Evolutionary conservation across 1,284 basidiomycete species (phyloP).

Genomic region (Mrakiaceae sp.): DNA sequence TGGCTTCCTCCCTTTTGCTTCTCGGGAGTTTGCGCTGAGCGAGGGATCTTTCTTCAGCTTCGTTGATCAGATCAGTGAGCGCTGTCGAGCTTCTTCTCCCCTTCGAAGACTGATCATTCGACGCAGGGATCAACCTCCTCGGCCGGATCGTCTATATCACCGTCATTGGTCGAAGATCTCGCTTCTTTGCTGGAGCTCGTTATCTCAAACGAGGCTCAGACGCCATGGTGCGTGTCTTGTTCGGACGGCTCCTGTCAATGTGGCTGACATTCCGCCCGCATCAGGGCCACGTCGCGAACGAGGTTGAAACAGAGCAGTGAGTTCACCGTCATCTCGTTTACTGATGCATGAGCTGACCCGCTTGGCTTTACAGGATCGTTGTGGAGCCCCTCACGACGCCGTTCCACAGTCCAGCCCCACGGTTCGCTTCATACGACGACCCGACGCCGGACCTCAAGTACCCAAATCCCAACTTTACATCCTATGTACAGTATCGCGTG

Average conservation of each 20-base stretch:
- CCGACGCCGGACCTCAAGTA: conserved; percentile 21
- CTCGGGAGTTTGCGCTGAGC: neutral
- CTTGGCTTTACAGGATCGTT: conserved; percentile 38
- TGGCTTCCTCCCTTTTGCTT: neutral
- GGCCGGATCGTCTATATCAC: conserved; percentile 87
- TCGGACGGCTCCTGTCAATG: neutral
- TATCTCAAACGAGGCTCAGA: conserved; percentile 93
- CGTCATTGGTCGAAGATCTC: conserved; percentile 82
- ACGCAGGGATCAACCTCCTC: conserved; percentile 74
- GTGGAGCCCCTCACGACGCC: conserved; percentile 86
- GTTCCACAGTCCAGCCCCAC: conserved; percentile 54
- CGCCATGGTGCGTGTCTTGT: neutral
- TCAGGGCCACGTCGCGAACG: conserved; percentile 94
- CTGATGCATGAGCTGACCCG: neutral
- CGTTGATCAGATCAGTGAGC: conserved; percentile 92
- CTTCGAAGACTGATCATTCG: neutral
- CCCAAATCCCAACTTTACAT: conserved; percentile 77
- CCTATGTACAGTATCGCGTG: conserved; percentile 91
- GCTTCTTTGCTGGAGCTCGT: conserved; percentile 91
- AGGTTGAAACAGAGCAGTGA: conserved; percentile 92
- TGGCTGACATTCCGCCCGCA: neutral
- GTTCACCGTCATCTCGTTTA: conserved; percentile 3
- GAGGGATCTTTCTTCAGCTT: conserved; percentile 18
- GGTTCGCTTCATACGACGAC: conserved; percentile 15
- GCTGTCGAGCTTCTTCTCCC: neutral